Base-by-base conservation (phyloP, 768 basidiomycete genomes). In the Termitomyces titanicus region DNA sequence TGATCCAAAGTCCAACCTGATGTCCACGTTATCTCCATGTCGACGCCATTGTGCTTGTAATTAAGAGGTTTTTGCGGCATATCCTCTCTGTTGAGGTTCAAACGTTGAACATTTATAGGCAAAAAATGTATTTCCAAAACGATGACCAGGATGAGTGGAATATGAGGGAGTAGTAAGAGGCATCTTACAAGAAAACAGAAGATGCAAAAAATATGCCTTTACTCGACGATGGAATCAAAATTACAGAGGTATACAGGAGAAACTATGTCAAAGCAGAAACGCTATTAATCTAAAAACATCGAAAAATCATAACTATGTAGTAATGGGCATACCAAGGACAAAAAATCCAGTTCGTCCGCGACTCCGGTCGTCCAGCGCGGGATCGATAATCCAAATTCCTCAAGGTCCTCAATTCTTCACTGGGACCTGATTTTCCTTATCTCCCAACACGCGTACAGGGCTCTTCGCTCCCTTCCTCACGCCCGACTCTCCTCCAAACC, bases 361-460 rank as follows among this genome's bases (percentile, higher is more conserved):
- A 51, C 18, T 39, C 39, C 25, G 25, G 11, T 46, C 42, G 51
- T 37, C 54, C 54, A 52, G 54, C 58, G 51, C 13, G 46, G 50
- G 45, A 51, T 35, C 4, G 42, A 46, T 3, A 25, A 35, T 29
- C 9, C 37, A 45, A 27, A 3, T 25, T 8, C 18, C 38, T 8
- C 15, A 13, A 42, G 13, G 33, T 39, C 33, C 11, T 60, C 53
- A 60, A 45, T 39, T 27, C 18, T 37, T 60, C 25, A 49, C 44
- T 15, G 68, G 67, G 18, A 67, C 57, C 60, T 78, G 61, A 66
- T 84, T 83, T 67, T 83, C 82, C 70, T 82, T 84, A 57, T 72
- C 75, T 29, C 71, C 70, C 47, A 82, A 69, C 46, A 81, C 79
- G 53, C 76, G 69, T 43, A 59, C 53, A 20, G 65, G 64, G 45